These are phyloP conservation scores for Fusarium longipes DNA, from an alignment of 2,329 filamentous ascomycete species.

Conservation along the genomic window DNA sequence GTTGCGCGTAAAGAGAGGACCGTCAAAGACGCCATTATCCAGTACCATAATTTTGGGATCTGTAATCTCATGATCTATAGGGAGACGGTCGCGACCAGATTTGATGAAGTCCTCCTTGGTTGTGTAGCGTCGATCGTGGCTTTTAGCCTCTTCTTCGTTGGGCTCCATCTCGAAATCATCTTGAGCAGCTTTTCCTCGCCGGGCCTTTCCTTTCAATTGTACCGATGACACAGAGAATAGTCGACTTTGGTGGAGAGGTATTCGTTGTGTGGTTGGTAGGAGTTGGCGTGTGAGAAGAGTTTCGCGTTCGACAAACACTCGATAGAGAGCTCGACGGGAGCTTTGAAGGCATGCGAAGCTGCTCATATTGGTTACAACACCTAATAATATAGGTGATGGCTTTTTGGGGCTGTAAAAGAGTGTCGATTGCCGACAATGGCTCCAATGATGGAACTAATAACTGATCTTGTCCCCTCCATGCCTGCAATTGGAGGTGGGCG, in stretches of 20 bases:
- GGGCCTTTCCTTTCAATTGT: slow-evolving; percentile 17
- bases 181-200: slow-evolving; percentile 1
- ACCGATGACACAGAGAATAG: slow-evolving; percentile 19
- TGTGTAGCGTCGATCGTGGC: slow-evolving; percentile 52
- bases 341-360: slow-evolving; percentile 55
- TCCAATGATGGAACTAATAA: slow-evolving; percentile 18
- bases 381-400: not conserved
- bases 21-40: slow-evolving; percentile 53
- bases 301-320: slow-evolving; percentile 57
- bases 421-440: slow-evolving; percentile 26
- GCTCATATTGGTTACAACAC: slow-evolving; percentile 51
- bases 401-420: not conserved
- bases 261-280: slow-evolving; percentile 9
- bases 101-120: slow-evolving; percentile 50
- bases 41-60: slow-evolving; percentile 57
- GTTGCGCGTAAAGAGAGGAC: slow-evolving; percentile 52
- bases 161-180: not conserved
- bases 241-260: slow-evolving; percentile 29
- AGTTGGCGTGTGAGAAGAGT: slow-evolving; percentile 43
- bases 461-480: slow-evolving; percentile 16
- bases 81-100: slow-evolving; percentile 53
- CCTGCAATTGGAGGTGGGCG: slow-evolving; percentile 28
- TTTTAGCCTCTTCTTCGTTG: slow-evolving; percentile 33
- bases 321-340: slow-evolving; percentile 59
- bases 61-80: slow-evolving; percentile 59